Evolutionary conservation across 768 basidiomycete species (phyloP), one percentile per base, ranked within the genome.

Genomic region (Boletus coccyginus): DNA sequence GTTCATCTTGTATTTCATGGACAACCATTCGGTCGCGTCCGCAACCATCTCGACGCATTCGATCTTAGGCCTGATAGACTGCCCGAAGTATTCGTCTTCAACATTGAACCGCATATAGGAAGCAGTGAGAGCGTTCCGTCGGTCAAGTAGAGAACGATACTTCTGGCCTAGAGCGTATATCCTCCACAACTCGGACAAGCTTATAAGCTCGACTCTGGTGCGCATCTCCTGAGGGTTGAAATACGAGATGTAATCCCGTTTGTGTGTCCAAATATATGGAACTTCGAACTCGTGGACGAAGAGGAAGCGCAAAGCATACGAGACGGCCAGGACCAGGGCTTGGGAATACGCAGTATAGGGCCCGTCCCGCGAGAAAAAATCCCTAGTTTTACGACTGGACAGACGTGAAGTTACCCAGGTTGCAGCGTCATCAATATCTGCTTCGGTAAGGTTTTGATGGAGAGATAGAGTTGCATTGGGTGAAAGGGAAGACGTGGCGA

Each of bases 221-320:
- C 81, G 77, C 49, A 84, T 79, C 55, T 88, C 85, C 33, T 75
- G 70, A 46, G 83, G 78, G 65, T 93, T 90, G 71, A 90, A 91
- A 70, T 89, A 83, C 45, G 86, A 85, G 64, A 98, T 88, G 66
- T 91, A 88, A 70, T 99, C 97, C 38, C 91, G 83, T 65, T 91
- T 92, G 77, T 98, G 93, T 17, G 86, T 84, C 89, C 90, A 97
- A 59, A 98, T 86, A 73, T 94, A 95, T 0, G 97, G 94, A 8
- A 98, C 95, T 70, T 99, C 97, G 60, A 90, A 88, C 63, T 92
- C 85, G 42, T 93, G 85, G 48, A 92, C 73, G 72, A 98, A 95
- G 52, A 98, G 78, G 68, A 85, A 91, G 35, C 85, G 81, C 36
- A 99, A 78, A 46, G 88, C 85, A 61, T 79, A 83, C 2, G 87